phyloP scores from a whole-genome alignment of 169 alveolate species.

The Plasmodium sp. region DNA sequence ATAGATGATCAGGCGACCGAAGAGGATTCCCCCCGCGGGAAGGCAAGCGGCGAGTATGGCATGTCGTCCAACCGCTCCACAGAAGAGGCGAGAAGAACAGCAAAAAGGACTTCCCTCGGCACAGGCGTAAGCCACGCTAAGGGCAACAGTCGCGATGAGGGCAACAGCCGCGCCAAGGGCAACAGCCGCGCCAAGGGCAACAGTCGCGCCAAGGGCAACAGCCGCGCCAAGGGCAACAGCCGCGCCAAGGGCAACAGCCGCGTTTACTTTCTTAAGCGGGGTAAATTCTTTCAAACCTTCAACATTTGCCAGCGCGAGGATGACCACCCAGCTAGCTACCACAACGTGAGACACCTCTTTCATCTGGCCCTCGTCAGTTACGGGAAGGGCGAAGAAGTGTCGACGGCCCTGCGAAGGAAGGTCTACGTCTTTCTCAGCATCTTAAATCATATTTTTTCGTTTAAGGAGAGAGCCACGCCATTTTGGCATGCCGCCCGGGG shows the following conservation, averaged over 20 bases:
- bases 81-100: neutral
- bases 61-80: neutral
- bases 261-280: neutral
- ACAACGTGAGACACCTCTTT: slow-evolving; percentile 51
- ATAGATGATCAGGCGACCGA: neutral
- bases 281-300: slow-evolving; percentile 27
- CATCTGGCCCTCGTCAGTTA: slow-evolving; percentile 48
- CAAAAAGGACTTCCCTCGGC: neutral
- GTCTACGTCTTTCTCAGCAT: slow-evolving; percentile 18
- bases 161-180: neutral
- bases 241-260: neutral
- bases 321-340: slow-evolving; percentile 1
- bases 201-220: neutral
- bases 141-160: neutral
- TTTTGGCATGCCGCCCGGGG: neutral
- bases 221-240: neutral
- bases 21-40: neutral
- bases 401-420: slow-evolving; percentile 22
- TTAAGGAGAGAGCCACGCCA: neutral
- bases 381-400: neutral
- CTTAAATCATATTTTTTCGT: slow-evolving; percentile 31
- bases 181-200: no score
- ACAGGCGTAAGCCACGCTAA: neutral
- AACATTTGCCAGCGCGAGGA: slow-evolving; percentile 17
- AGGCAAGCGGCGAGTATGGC: neutral